Base-by-base conservation (phyloP, 208 protist species). In the Leishmania turanica region DNA sequence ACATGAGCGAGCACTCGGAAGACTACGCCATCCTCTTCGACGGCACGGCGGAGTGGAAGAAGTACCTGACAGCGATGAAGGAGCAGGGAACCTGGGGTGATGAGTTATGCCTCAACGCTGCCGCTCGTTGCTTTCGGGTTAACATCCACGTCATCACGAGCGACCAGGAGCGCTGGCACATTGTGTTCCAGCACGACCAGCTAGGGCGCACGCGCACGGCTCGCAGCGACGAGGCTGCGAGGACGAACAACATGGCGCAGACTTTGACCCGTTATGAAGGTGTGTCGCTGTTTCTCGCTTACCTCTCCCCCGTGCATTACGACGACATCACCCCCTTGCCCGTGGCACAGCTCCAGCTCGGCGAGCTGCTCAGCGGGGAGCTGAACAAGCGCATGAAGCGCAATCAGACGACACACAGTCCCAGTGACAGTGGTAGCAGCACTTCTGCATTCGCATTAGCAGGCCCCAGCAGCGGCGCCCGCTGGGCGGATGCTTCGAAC, bases 101-200 rank as follows among this genome's bases (percentile, higher is more conserved):
- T 73, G 92, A 97, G 80, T 79, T 97, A 19, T 96, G 92, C 88
- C 80, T 97, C 51, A 94, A 96, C 83, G 94, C 94, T 2, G 92
- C 92, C 17, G 87, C 90, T n/a, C 90, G 91, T 40, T 97, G 91
- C 78, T 97, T 97, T 81, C 81, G 85, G 75, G 92, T 94, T 31
- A 90, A 96, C 72, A 95, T 97, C 79, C 92, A 96, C 83, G 92
- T 97, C 86, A 95, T 97, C 81, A 96, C 92, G 31, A 96, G 92
- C 74, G 89, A 92, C 53, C 79, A 34, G 24, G 77, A 62, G n/a
- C 89, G 90, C 4, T 97, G 94, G 92, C 91, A 96, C 83, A 83
- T 95, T 34, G 86, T 95, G 54, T 97, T 97, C 77, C 91, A 92
- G 73, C 87, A 94, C 56, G 88, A 95, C 69, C 79, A 92, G 34